Evolutionary conservation across 1,139 yeast genomes (phyloP).

Genomic region (Zygoascus hellenicus): DNA sequence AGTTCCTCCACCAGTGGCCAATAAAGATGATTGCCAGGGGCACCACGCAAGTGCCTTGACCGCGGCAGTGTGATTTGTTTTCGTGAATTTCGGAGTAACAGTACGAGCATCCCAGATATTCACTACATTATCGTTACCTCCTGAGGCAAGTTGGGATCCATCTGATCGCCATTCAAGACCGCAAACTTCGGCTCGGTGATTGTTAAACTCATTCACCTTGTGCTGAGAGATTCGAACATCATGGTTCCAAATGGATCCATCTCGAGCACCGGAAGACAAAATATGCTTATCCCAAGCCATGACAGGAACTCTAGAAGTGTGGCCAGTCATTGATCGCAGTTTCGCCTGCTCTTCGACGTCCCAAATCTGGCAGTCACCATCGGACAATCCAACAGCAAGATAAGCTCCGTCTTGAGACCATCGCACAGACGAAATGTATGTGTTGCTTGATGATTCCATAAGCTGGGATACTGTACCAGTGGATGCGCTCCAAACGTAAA

Average conservation of each 20-base stretch:
- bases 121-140: slow-evolving; percentile 92
- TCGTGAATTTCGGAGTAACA: slow-evolving; percentile 64
- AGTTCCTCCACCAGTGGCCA: slow-evolving; percentile 97
- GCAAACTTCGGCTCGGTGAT: slow-evolving; percentile 87
- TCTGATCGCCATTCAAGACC: slow-evolving; percentile 84
- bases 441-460: slow-evolving; percentile 45
- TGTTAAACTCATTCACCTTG: slow-evolving; percentile 50
- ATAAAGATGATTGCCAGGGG: slow-evolving; percentile 72
- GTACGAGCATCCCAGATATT: slow-evolving; percentile 92
- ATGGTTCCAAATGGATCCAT: slow-evolving; percentile 80
- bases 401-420: slow-evolving; percentile 95
- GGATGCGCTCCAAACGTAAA: slow-evolving; percentile 90
- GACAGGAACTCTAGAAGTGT: slow-evolving; percentile 71
- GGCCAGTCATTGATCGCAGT: slow-evolving; percentile 70
- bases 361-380: slow-evolving; percentile 89
- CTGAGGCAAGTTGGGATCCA: slow-evolving; percentile 82
- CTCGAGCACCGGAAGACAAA: slow-evolving; percentile 74
- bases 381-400: slow-evolving; percentile 75
- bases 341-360: slow-evolving; percentile 75
- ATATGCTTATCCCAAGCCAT: slow-evolving; percentile 83
- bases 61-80: slow-evolving; percentile 84
- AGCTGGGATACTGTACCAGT: slow-evolving; percentile 73
- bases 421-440: slow-evolving; percentile 62
- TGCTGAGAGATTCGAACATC: slow-evolving; percentile 90
- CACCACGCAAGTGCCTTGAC: slow-evolving; percentile 96